These are phyloP conservation scores for Ustilago tritici DNA, from an alignment of 1,284 basidiomycete species.

Conservation along the genomic window DNA sequence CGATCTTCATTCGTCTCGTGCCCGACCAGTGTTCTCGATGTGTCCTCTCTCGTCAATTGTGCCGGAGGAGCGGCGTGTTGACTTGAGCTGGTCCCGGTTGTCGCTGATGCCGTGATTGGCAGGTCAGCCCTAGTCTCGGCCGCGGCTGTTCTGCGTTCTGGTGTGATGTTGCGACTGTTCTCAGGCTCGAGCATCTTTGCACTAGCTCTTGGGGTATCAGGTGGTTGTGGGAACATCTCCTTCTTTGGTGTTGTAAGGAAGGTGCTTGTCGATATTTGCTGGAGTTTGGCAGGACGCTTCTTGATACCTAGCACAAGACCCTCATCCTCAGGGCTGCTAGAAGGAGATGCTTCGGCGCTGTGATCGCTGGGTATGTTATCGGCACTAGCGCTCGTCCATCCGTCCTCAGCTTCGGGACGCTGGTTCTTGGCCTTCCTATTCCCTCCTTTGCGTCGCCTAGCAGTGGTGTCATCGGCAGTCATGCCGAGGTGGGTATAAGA, in stretches of 20 bases:
- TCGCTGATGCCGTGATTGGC: constrained; percentile 1
- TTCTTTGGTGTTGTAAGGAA: constrained; percentile 34
- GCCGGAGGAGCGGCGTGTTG: constrained; percentile 7
- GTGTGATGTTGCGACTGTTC: constrained; percentile 3
- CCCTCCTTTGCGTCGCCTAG: constrained; percentile 34
- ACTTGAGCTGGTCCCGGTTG: constrained; percentile 7
- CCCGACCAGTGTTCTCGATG: constrained; percentile 34
- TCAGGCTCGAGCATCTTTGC: constrained; percentile 25
- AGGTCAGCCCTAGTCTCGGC: not conserved
- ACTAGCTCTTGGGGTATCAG: constrained; percentile 44
- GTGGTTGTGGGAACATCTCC: constrained; percentile 33
- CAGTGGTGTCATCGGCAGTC: constrained; percentile 28
- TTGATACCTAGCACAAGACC: constrained; percentile 55
- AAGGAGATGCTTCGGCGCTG: constrained; percentile 31
- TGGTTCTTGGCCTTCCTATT: constrained; percentile 29
- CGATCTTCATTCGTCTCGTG: not conserved
- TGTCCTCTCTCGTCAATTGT: constrained; percentile 28
- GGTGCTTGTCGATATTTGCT: constrained; percentile 16
- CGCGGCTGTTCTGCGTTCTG: constrained; percentile 6
- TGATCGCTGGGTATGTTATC: constrained; percentile 44
- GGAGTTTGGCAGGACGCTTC: constrained; percentile 42
- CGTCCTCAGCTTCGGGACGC: constrained; percentile 43
- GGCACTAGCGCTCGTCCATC: constrained; percentile 56
- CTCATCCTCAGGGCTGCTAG: constrained; percentile 50
- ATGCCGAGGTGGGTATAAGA: constrained; percentile 54